Conservation (phyloP, 1,284 basidiomycete genomes). For the Tremellales sp. region DNA sequence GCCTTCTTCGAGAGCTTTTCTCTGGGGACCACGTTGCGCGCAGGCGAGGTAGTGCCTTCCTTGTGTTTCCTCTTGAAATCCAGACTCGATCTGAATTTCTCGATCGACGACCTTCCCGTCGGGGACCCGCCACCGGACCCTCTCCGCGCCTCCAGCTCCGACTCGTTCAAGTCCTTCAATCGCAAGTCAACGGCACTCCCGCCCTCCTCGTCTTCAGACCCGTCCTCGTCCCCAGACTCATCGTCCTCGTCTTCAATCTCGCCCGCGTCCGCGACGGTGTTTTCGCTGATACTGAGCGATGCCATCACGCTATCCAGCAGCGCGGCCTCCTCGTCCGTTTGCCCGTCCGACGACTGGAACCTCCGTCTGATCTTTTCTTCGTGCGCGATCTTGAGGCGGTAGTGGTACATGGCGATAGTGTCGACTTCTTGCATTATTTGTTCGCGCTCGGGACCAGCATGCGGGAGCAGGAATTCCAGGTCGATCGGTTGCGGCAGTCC, state of each 20-base stretch:
- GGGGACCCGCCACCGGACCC: not conserved
- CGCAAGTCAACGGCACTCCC: too few relatives aligned
- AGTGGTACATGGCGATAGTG: slow-evolving; percentile 80
- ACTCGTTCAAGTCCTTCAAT: too few relatives aligned
- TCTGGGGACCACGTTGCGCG: not conserved
- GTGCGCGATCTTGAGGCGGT: slow-evolving; percentile 82
- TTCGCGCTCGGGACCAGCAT: slow-evolving; percentile 66
- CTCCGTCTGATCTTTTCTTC: slow-evolving; percentile 80
- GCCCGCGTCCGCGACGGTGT: slow-evolving; percentile 68
- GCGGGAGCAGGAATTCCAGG: slow-evolving; percentile 81
- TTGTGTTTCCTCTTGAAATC: slow-evolving; percentile 19
- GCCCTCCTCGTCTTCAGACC: slow-evolving; percentile 46
- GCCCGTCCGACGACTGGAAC: slow-evolving; percentile 59
- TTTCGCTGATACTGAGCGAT: slow-evolving; percentile 73
- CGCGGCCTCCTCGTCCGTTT: slow-evolving; percentile 71
- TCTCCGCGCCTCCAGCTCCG: slow-evolving; percentile 9
- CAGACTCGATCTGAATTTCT: slow-evolving; percentile 20
- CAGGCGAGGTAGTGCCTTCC: too few relatives aligned
- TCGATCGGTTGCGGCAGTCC: slow-evolving; percentile 65
- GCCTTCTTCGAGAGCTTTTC: slow-evolving; percentile 30
- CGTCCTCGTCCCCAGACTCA: slow-evolving; percentile 57
- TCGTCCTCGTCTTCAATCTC: slow-evolving; percentile 68
- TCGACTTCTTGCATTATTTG: slow-evolving; percentile 82
- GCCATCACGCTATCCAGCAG: slow-evolving; percentile 73
- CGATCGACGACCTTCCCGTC: slow-evolving; percentile 12